phyloP scores from a whole-genome alignment of 225 moss, liverwort and hornwort genomes.

The Climacium dendroides region DNA sequence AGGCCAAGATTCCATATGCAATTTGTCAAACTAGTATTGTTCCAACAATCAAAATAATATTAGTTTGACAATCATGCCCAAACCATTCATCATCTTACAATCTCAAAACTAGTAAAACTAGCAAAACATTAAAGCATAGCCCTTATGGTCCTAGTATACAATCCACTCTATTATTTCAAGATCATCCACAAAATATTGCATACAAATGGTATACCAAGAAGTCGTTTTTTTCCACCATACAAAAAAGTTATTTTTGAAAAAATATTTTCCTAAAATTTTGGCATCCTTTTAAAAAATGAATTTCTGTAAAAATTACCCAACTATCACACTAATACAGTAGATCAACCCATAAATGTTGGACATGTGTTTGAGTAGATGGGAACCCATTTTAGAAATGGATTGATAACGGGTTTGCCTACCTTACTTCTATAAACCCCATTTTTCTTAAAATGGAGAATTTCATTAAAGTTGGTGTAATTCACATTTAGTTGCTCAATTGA shows the following conservation, averaged over 20 bases:
- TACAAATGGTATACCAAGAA: background rate
- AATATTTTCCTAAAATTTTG: too few relatives aligned
- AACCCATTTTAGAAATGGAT: background rate
- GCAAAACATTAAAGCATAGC: background rate
- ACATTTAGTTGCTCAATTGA: too few relatives aligned
- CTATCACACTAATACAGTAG: background rate
- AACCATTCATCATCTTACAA: background rate
- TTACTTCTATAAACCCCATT: background rate
- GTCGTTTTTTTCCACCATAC: too few relatives aligned
- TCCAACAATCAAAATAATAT: background rate
- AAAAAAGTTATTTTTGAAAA: too few relatives aligned
- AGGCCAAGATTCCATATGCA: background rate
- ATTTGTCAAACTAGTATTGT: background rate
- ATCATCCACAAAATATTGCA: background rate
- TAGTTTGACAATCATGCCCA: background rate
- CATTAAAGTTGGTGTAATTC: background rate
- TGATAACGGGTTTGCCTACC: fast-evolving
- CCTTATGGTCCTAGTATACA: background rate
- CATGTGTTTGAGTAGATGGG: too few relatives aligned
- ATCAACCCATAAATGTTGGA: background rate
- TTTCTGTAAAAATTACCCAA: background rate
- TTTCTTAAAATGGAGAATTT: background rate
- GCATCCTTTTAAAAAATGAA: background rate
- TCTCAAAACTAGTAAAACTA: background rate
- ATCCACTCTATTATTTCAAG: too few relatives aligned